phyloP scores from a whole-genome alignment of 169 alveolate genomes.

The Plasmodium gaboni region DNA sequence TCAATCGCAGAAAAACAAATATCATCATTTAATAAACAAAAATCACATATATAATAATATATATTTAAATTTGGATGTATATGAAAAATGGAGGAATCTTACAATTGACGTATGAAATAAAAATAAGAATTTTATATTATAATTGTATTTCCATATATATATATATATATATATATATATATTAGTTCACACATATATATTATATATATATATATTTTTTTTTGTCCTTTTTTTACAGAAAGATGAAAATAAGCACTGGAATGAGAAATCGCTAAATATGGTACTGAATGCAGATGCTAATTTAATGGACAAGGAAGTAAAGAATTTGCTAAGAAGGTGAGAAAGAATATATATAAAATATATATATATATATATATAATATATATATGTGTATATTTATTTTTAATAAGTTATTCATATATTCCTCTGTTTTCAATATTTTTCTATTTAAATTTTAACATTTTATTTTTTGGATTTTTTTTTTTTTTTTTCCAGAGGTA shows the following conservation, averaged over 20 bases:
- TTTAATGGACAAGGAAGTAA: constrained; percentile 53
- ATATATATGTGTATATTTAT: not conserved
- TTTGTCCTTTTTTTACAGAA: constrained; percentile 1
- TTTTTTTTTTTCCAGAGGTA: constrained; percentile 20
- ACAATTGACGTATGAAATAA: constrained; percentile 34
- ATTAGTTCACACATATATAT: not conserved
- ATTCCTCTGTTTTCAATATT: not conserved
- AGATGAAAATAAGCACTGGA: constrained; percentile 62
- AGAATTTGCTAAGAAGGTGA: constrained; percentile 48
- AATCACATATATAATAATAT: constrained; percentile 48
- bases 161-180: not conserved
- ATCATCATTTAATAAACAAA: constrained; percentile 63
- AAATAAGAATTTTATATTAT: not conserved
- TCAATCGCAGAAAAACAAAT: constrained; percentile 63
- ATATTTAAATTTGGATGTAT: constrained; percentile 40
- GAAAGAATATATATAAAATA: not conserved
- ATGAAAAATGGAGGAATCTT: constrained; percentile 70
- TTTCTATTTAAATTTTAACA: not conserved
- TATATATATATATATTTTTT: not conserved
- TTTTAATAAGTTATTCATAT: not conserved
- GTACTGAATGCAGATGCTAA: constrained; percentile 48
- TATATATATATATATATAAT: not conserved
- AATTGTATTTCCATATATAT: not conserved
- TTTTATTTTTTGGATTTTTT: not conserved
- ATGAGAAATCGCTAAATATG: constrained; percentile 36